These are phyloP conservation scores for Exophiala calicioides DNA, from an alignment of 2,329 filamentous ascomycete species.

Conservation along the genomic window DNA sequence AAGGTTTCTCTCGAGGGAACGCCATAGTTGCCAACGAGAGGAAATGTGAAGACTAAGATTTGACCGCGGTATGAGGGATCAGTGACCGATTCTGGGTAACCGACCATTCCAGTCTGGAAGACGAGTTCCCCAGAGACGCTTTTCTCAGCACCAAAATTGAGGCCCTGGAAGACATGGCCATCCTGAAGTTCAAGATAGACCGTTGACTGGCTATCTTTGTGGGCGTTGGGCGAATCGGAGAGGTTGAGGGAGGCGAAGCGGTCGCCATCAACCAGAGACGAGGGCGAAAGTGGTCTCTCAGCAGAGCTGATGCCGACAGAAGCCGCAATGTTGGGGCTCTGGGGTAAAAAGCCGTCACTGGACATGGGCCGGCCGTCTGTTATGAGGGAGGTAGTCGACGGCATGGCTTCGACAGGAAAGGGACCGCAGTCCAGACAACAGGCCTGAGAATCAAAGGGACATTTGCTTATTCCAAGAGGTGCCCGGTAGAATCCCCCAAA, in stretches of 20 bases:
- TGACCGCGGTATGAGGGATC: constrained; percentile 88
- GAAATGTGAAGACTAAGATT: constrained; percentile 95
- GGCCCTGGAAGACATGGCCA: constrained; percentile 86
- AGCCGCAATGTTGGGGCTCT: constrained; percentile 44
- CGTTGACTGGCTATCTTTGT: constrained; percentile 57
- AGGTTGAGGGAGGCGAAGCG: constrained; percentile 42
- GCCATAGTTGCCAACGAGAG: constrained; percentile 94
- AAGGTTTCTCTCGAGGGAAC: constrained; percentile 83
- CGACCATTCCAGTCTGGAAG: constrained; percentile 99
- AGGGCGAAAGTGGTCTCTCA: constrained; percentile 13
- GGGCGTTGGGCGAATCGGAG: constrained; percentile 64
- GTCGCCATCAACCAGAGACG: constrained; percentile 11
- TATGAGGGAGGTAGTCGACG: constrained; percentile 7
- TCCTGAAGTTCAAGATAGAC: constrained; percentile 91
- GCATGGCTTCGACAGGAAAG: constrained; percentile 20
- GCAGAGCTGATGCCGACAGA: constrained; percentile 36
- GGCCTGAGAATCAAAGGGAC: constrained; percentile 15
- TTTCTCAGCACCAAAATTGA: constrained; percentile 94
- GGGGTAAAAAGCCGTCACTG: constrained; percentile 34
- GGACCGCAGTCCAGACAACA: constrained; percentile 20
- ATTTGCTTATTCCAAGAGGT: constrained; percentile 13
- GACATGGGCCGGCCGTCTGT: constrained; percentile 15
- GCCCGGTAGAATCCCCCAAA: constrained; percentile 3
- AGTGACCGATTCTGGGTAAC: constrained; percentile 93
- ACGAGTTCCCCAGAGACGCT: constrained; percentile 95